phyloP scores from a whole-genome alignment of 108 stramenopile genomes.

The Nitzschia palea region DNA sequence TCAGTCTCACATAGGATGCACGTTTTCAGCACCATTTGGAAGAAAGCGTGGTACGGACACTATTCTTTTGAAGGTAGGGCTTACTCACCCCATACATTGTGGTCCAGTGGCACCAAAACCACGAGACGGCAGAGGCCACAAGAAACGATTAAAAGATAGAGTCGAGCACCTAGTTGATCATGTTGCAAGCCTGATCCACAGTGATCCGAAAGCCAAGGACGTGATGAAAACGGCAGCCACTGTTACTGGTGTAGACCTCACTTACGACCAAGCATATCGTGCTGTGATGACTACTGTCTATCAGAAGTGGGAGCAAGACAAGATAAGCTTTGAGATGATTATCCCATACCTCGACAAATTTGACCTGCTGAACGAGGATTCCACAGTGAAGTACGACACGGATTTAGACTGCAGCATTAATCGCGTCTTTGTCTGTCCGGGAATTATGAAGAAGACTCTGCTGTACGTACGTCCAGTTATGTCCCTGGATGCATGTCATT shows the following conservation, averaged over 20 bases:
- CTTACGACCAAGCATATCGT: neutral
- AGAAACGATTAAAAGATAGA: neutral
- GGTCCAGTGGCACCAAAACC: neutral
- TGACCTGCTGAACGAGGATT: neutral
- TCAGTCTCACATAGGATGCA: too few relatives aligned
- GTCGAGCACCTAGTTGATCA: neutral
- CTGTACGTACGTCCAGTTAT: neutral
- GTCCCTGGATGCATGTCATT: neutral
- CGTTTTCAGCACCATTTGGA: too few relatives aligned
- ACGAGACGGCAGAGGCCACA: neutral
- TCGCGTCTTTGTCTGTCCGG: neutral
- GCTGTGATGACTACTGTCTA: neutral
- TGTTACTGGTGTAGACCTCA: neutral
- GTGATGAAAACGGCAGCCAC: neutral
- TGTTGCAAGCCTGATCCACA: neutral
- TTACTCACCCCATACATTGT: neutral
- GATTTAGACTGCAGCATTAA: neutral
- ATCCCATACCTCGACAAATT: neutral
- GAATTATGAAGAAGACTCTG: neutral
- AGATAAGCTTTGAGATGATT: neutral
- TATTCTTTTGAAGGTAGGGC: too few relatives aligned
- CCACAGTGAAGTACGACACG: neutral
- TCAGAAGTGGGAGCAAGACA: neutral
- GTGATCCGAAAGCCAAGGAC: neutral
- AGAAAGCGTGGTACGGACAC: too few relatives aligned